Evolutionary conservation across 2,329 filamentous ascomycete genomes (phyloP), one percentile per base, ranked within the genome.

Genomic region (Rosellinia necatrix): DNA sequence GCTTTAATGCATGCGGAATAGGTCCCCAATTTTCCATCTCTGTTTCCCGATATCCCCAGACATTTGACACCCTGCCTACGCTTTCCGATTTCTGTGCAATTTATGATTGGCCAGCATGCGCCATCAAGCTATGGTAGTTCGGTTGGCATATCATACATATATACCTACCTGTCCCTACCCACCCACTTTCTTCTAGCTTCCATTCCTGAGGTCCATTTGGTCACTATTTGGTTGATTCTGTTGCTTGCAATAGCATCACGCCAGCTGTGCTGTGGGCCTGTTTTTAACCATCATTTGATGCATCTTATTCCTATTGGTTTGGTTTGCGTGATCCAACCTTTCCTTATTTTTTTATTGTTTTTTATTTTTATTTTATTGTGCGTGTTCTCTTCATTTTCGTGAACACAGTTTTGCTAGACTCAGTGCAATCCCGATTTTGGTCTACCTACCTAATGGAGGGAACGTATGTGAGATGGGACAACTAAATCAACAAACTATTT

Each of bases 1-100:
- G 58, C 58, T 60, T 60, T 50, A 49, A 53, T 46, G 53, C 49
- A 54, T 49, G 41, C 56, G 34, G 57, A 43, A 44, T 27, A 27
- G 30, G 41, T 17, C 46, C 44, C 50, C 50, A 44, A 46, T 46
- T 50, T 56, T 51, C 22, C 47, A 25, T 37, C 30, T 41, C 22
- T n/a, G n/a, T 24, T 15, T 30, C 47, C 46, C 53, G 40, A 50
- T 25, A 53, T 57, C 54, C 44, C 49, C 43, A 53, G 49, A 49
- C 43, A 32, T n/a, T n/a, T 30, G 27, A 40, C 41, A 46, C 44
- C 17, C 24, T 43, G 38, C 44, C 29, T 21, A 15, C 6, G 9
- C 24, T 15, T 24, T n/a, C 25, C 17, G 22, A 37, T 19, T 35
- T 7, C 29, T 54, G 35, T 27, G 29, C 25, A 21, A 60, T 60